Evolutionary conservation across 2,329 filamentous ascomycete genomes (phyloP).

Genomic region (Macroventuria anomochaeta): DNA sequence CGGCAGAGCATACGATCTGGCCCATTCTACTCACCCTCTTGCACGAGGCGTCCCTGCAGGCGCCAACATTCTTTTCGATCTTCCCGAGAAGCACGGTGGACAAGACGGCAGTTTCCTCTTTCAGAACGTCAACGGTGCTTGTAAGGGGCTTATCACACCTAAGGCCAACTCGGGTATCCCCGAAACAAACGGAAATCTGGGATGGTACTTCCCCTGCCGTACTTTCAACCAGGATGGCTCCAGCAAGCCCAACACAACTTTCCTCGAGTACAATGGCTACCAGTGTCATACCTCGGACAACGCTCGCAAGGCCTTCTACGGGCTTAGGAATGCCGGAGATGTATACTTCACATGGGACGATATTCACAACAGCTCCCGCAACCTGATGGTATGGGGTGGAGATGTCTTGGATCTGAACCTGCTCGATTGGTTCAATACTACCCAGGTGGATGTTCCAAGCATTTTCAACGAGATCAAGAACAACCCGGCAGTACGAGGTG

Average conservation of each 20-base stretch:
- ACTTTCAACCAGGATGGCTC: constrained; percentile 95
- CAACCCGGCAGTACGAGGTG: constrained; percentile 74
- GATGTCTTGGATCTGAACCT: constrained; percentile 90
- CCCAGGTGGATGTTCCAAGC: constrained; percentile 75
- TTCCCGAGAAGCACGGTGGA: constrained; percentile 82
- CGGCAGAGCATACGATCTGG: constrained; percentile 85
- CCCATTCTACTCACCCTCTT: constrained; percentile 75
- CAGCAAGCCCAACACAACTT: constrained; percentile 73
- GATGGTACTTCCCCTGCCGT: constrained; percentile 96
- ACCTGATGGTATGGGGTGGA: constrained; percentile 92
- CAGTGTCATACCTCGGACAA: constrained; percentile 79
- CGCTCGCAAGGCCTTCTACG: constrained; percentile 78
- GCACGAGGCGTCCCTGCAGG: constrained; percentile 77
- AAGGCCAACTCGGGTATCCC: constrained; percentile 78
- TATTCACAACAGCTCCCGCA: constrained; percentile 84
- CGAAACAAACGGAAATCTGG: constrained; percentile 70
- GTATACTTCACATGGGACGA: constrained; percentile 98
- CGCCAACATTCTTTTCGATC: constrained; percentile 84
- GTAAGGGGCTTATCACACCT: constrained; percentile 85
- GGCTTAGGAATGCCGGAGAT: constrained; percentile 73
- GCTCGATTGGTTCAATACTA: constrained; percentile 85
- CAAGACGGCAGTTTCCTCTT: constrained; percentile 96
- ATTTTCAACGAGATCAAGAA: constrained; percentile 82
- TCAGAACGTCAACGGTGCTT: constrained; percentile 97
- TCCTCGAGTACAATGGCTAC: constrained; percentile 81